Conservation (phyloP, 805 yeast species). For the Suhomyces xylopsoci region DNA sequence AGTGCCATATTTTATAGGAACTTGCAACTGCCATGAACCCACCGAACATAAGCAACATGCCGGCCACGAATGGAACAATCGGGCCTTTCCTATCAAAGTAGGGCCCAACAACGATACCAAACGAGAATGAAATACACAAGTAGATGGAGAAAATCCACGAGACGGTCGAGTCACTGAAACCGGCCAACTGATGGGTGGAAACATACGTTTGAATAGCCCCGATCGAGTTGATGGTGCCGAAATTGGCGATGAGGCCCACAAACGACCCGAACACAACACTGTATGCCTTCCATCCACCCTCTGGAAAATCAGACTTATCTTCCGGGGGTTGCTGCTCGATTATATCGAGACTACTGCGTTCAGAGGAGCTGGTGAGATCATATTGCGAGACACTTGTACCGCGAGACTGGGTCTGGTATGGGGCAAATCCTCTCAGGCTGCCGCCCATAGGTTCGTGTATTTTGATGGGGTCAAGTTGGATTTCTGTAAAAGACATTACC, state of each 20-base stretch:
- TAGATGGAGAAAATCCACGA: conserved; percentile 43
- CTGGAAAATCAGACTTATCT: conserved; percentile 12
- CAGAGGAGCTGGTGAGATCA: neutral
- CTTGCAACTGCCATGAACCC: conserved; percentile 20
- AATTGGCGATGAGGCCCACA: conserved; percentile 43
- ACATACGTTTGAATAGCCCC: conserved; percentile 41
- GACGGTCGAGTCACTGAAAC: conserved; percentile 25
- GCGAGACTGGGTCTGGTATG: neutral
- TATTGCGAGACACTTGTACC: neutral
- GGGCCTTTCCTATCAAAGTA: conserved; percentile 20
- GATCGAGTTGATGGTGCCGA: conserved; percentile 33
- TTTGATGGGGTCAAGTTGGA: neutral
- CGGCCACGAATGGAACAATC: conserved; percentile 12
- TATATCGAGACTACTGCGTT: neutral
- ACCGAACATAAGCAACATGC: conserved; percentile 13
- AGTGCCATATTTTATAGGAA: conserved; percentile 16
- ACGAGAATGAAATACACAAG: conserved; percentile 26
- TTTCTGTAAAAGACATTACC: neutral
- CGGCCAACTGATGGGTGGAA: conserved; percentile 33
- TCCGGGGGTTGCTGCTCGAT: neutral
- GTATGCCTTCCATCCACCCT: conserved; percentile 23
- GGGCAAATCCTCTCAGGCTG: neutral
- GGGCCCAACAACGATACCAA: conserved; percentile 23
- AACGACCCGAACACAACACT: conserved; percentile 28
- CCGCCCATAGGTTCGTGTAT: neutral